Base-by-base conservation (phyloP, 2,329 filamentous ascomycete genomes). In the Penicillium paneum region DNA sequence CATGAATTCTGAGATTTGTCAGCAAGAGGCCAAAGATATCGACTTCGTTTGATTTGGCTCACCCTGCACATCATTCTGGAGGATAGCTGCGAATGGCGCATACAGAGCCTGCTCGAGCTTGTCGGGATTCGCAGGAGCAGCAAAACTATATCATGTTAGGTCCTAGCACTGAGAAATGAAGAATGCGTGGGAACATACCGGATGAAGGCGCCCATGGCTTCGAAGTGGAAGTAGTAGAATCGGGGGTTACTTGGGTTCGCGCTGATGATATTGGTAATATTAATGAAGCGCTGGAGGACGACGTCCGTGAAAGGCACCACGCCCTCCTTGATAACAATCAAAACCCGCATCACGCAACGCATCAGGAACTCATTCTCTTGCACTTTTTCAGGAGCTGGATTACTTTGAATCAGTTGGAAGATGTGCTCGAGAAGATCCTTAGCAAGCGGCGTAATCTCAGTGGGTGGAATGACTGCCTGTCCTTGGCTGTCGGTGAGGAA, bases 291-390 rank as follows among this genome's bases (percentile, higher is more conserved):
- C 49, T 84, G 83, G 49, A 97, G 78, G n/a, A 96, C 84, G 62
- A 82, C 83, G 63, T 96, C 90, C 6, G 88, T 81, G 45, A 94
- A 85, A 1, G 86, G 81, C 2, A 86, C 75, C 13, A 93, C 84
- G 28, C 86, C 89, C 44, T 96, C 92, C 70, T 88, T 90, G 73
- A 97, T 89, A 60, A 97, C 92, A 61, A 99, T 91, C 57, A 99
- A 80, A 12, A 99, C 93, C 65, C 94, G 85, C 94, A 99, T 99
- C 53, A 97, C 91, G 67, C 94, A 99, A 66, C 91, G 90, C 92
- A 99, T 97, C 68, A 99, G 74, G 72, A 97, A 99, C 71, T 99
- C 94, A 69, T 99, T 99, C 75, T 99, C 94, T 70, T 99, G 94
- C 58, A 99, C 86, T 79, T 97, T 99, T 61, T 93, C 85, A 1